Percentiles rank a stretch among this genome's conserved stretches.
Conservation (phyloP, 2,329 filamentous ascomycete genomes). For the Cadophora sp. region DNA sequence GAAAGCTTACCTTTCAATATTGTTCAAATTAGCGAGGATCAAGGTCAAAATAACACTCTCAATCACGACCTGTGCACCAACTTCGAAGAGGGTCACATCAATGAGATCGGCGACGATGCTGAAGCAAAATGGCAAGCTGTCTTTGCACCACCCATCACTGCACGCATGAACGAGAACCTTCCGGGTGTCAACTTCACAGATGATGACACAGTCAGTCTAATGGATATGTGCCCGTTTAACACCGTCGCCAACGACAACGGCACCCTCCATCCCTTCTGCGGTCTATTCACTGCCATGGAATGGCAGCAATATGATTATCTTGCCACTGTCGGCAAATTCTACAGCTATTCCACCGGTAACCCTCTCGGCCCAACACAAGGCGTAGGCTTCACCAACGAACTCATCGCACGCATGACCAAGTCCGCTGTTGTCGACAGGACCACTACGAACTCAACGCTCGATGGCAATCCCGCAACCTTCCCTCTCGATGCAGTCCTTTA, state of each 20-base stretch:
- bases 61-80: conserved; percentile 73
- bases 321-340: conserved; percentile 82
- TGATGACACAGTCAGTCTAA: conserved; percentile 71
- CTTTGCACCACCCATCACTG: conserved; percentile 72
- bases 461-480: conserved; percentile 71
- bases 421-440: conserved; percentile 75
- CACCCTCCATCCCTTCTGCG: conserved; percentile 74
- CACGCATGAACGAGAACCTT: conserved; percentile 72
- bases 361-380: conserved; percentile 83
- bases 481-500: conserved; percentile 73
- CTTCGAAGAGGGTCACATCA: conserved; percentile 68
- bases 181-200: conserved; percentile 69
- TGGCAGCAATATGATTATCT: conserved; percentile 85
- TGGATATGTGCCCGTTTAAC: conserved; percentile 89
- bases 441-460: conserved; percentile 78
- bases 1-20: conserved; percentile 60
- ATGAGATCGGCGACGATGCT: conserved; percentile 55
- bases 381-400: conserved; percentile 86
- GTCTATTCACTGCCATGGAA: conserved; percentile 73
- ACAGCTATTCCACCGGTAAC: conserved; percentile 79
- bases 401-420: conserved; percentile 79
- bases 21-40: conserved; percentile 72
- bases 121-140: conserved; percentile 64
- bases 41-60: conserved; percentile 79
- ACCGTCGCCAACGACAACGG: conserved; percentile 70